These are phyloP conservation scores for Bruguiera sexangula DNA, from an alignment of 345 rosid genomes.

Conservation along the genomic window DNA sequence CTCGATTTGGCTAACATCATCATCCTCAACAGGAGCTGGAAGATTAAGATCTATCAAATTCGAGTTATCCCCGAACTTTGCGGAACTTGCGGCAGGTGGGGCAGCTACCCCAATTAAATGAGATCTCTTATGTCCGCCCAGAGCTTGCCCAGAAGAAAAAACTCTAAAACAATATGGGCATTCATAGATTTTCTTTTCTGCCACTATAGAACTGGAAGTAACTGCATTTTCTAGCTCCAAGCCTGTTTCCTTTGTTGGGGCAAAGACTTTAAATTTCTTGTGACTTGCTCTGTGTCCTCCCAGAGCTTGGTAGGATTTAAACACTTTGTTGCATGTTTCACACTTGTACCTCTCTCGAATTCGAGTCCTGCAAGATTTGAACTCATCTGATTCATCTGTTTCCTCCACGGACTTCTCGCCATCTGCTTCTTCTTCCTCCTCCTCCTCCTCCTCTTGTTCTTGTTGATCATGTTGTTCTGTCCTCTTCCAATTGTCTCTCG, in stretches of 20 bases:
- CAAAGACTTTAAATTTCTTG: slow-evolving; percentile 48
- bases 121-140: slow-evolving; percentile 99
- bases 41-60: slow-evolving; percentile 82
- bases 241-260: slow-evolving; percentile 25
- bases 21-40: slow-evolving; percentile 79
- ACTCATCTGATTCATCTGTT: slow-evolving; percentile 41
- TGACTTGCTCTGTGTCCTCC: slow-evolving; percentile 96
- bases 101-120: slow-evolving; percentile 44
- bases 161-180: slow-evolving; percentile 83
- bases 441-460: slow-evolving; percentile 16
- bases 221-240: slow-evolving; percentile 38
- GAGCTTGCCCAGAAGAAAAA: slow-evolving; percentile 90
- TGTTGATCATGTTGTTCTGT: slow-evolving; percentile 17
- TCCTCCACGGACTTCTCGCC: slow-evolving; percentile 37
- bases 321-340: slow-evolving; percentile 73
- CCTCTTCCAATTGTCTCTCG: slow-evolving; percentile 74
- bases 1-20: slow-evolving; percentile 55
- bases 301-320: slow-evolving; percentile 87
- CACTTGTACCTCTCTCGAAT: slow-evolving; percentile 58
- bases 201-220: slow-evolving; percentile 9
- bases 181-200: slow-evolving; percentile 54
- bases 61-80: slow-evolving; percentile 29
- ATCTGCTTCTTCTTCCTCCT: slow-evolving; percentile 22
- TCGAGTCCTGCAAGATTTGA: slow-evolving; percentile 31
- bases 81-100: slow-evolving; percentile 26